These are phyloP conservation scores for Naganishia onofrii DNA, from an alignment of 768 basidiomycete genomes.

Conservation along the genomic window DNA sequence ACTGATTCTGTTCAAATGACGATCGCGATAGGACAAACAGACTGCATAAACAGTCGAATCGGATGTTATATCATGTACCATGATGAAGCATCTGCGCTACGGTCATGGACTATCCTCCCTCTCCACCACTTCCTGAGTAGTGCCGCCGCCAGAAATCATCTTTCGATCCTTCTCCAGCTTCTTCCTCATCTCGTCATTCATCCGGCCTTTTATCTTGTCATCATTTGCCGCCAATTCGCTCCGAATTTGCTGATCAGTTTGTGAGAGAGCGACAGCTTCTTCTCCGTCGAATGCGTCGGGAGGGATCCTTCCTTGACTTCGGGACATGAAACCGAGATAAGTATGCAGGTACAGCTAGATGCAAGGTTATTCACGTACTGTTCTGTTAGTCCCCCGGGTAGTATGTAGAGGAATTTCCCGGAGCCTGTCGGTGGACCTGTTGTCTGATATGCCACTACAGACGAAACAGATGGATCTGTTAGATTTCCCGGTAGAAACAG, in stretches of 20 bases:
- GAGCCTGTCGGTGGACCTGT: slow-evolving; percentile 72
- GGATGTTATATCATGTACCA: too few species aligned
- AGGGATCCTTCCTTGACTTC: slow-evolving; percentile 77
- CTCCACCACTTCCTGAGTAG: slow-evolving; percentile 27
- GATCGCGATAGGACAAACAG: too few species aligned
- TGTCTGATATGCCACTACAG: slow-evolving; percentile 68
- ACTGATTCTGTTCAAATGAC: too few species aligned
- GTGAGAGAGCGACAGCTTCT: slow-evolving; percentile 27
- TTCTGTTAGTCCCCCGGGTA: slow-evolving; percentile 79
- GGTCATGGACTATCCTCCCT: slow-evolving; percentile 11
- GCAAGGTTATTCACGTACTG: slow-evolving; percentile 40
- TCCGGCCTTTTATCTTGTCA: slow-evolving; percentile 6
- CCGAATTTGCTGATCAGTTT: slow-evolving; percentile 6
- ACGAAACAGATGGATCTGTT: not conserved
- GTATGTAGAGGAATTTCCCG: slow-evolving; percentile 73
- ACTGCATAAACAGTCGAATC: too few species aligned
- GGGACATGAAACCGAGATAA: not conserved
- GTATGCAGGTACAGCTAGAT: not conserved
- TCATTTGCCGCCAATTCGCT: slow-evolving; percentile 21
- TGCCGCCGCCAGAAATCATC: slow-evolving; percentile 23
- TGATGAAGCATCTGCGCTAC: not conserved
- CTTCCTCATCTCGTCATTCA: slow-evolving; percentile 16
- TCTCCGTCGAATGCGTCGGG: slow-evolving; percentile 70
- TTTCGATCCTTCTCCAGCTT: slow-evolving; percentile 25
- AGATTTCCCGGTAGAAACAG: not conserved